Conservation (phyloP, 805 yeast genomes). For the Wickerhamomyces chaumierensis region DNA sequence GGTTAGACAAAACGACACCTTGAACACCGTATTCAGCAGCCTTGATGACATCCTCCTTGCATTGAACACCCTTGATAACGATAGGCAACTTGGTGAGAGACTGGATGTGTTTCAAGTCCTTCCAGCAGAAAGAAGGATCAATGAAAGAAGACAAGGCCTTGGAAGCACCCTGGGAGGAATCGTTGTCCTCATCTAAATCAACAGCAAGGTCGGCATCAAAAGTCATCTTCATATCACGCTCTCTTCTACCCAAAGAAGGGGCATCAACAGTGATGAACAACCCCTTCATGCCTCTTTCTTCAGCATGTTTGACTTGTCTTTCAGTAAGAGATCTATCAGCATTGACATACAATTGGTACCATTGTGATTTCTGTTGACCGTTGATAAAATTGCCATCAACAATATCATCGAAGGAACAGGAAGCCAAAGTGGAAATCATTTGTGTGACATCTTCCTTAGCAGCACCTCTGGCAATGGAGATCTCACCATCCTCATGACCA, state of each 20-base stretch:
- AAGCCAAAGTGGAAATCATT: conserved; percentile 89
- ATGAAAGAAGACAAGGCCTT: conserved; percentile 80
- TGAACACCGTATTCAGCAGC: conserved; percentile 65
- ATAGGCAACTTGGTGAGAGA: conserved; percentile 52
- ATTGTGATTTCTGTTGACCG: conserved; percentile 49
- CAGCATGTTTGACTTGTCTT: conserved; percentile 58
- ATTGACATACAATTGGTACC: conserved; percentile 85
- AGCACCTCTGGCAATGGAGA: conserved; percentile 75
- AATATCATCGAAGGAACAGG: conserved; percentile 81
- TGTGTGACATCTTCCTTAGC: conserved; percentile 62
- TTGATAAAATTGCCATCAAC: conserved; percentile 52
- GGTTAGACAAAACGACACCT: conserved; percentile 79
- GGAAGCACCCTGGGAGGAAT: conserved; percentile 76
- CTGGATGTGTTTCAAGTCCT: conserved; percentile 47
- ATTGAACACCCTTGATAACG: conserved; percentile 74
- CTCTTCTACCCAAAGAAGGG: conserved; percentile 84
- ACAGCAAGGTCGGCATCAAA: conserved; percentile 37
- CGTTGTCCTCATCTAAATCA: conserved; percentile 34
- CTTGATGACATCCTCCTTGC: conserved; percentile 63
- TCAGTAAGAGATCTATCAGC: conserved; percentile 57
- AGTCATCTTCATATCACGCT: conserved; percentile 71
- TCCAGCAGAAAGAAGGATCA: conserved; percentile 57
- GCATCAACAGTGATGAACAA: conserved; percentile 88
- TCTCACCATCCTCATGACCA: conserved; percentile 92
- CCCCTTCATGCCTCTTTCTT: conserved; percentile 65